These are phyloP conservation scores for Neurospora tetraspora DNA, from an alignment of 495 filamentous ascomycete species.

Conservation along the genomic window DNA sequence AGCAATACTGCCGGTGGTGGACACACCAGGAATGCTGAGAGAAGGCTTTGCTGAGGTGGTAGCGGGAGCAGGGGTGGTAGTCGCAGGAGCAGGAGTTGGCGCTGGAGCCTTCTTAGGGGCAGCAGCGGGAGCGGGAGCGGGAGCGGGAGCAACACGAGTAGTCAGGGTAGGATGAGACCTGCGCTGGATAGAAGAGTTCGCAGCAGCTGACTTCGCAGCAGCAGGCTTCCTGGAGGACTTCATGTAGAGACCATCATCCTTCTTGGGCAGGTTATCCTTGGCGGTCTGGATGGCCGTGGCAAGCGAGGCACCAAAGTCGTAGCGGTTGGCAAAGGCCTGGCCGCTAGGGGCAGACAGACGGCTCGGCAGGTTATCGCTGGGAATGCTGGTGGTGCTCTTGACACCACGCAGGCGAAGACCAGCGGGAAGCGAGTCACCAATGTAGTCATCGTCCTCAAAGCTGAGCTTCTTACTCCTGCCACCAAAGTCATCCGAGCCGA, in stretches of 20 bases:
- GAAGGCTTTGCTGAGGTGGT: conserved; percentile 7
- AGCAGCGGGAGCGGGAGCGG: not conserved
- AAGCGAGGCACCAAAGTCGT: conserved; percentile 87
- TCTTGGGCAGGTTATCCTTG: conserved; percentile 41
- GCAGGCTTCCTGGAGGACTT: conserved; percentile 31
- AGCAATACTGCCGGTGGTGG: conserved; percentile 42
- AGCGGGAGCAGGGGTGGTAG: conserved; percentile 6
- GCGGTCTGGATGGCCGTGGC: conserved; percentile 67
- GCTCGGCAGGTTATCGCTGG: conserved; percentile 38
- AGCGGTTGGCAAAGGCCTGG: conserved; percentile 80
- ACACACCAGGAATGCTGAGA: conserved; percentile 3
- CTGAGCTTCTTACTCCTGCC: conserved; percentile 43
- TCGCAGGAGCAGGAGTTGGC: not conserved
- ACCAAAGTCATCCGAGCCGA: conserved; percentile 62
- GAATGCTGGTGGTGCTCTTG: conserved; percentile 34
- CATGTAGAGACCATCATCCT: conserved; percentile 41
- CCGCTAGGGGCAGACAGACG: conserved; percentile 47
- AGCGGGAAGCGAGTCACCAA: conserved; percentile 35
- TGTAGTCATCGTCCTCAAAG: conserved; percentile 41
- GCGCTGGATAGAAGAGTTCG: conserved; percentile 1
- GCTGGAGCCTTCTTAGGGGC: not conserved
- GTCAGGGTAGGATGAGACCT: not conserved
- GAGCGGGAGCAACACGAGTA: not conserved
- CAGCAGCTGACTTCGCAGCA: conserved; percentile 3
- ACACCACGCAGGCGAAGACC: conserved; percentile 42